Conservation (phyloP, 1,139 yeast species). For the Scheffersomyces segobiensis region DNA sequence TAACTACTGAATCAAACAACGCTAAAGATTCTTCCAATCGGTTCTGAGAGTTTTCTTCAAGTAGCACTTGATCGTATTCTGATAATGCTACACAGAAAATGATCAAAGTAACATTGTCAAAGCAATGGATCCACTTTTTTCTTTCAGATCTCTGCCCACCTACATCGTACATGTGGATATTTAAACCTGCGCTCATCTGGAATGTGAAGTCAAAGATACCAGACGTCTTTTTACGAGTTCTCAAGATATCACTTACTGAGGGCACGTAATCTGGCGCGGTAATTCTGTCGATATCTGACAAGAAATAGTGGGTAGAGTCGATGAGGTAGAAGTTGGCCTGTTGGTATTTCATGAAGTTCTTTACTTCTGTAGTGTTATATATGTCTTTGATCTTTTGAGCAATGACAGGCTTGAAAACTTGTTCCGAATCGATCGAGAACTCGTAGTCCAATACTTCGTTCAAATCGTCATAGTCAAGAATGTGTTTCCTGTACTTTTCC, state of each 20-base stretch:
- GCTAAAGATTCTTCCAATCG: slow-evolving; percentile 84
- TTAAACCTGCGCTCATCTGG: slow-evolving; percentile 69
- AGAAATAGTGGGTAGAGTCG: slow-evolving; percentile 85
- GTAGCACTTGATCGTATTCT: slow-evolving; percentile 83
- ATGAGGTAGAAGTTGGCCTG: slow-evolving; percentile 78
- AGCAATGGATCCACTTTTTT: slow-evolving; percentile 94
- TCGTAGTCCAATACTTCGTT: slow-evolving; percentile 50
- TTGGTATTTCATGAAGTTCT: slow-evolving; percentile 54
- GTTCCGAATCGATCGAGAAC: slow-evolving; percentile 48
- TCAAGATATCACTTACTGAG: slow-evolving; percentile 69
- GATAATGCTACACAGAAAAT: slow-evolving; percentile 89
- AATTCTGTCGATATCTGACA: slow-evolving; percentile 67
- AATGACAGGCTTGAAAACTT: slow-evolving; percentile 44
- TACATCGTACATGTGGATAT: slow-evolving; percentile 84
- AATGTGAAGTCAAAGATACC: slow-evolving; percentile 86
- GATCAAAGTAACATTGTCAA: slow-evolving; percentile 85
- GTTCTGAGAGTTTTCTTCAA: slow-evolving; percentile 79
- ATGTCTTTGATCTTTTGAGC: slow-evolving; percentile 48
- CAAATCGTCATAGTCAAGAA: slow-evolving; percentile 42
- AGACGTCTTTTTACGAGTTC: slow-evolving; percentile 90
- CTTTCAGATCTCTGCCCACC: slow-evolving; percentile 95
- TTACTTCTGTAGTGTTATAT: slow-evolving; percentile 60
- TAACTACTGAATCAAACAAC: slow-evolving; percentile 85
- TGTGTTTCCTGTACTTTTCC: slow-evolving; percentile 13
- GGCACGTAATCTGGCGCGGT: slow-evolving; percentile 66